These are phyloP conservation scores for Tetrahymena thermophila DNA, from an alignment of 73 alveolate species.

Conservation along the genomic window DNA sequence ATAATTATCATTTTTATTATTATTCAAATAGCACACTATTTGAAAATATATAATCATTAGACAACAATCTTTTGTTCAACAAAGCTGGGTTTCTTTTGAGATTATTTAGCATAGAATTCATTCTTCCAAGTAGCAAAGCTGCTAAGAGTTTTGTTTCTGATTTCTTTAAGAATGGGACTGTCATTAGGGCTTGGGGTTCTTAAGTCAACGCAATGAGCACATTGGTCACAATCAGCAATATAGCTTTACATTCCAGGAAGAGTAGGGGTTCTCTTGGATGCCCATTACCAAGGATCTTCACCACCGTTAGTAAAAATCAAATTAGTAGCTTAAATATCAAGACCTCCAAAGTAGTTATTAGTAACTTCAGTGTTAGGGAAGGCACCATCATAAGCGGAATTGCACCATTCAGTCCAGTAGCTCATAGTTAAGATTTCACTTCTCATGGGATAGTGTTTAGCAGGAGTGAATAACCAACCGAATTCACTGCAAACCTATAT, in stretches of 20 bases:
- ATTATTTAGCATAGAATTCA: not conserved
- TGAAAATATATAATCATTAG: too few relatives aligned
- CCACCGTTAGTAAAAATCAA: conserved; percentile 53
- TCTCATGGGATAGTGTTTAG: conserved; percentile 26
- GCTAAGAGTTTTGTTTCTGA: not conserved
- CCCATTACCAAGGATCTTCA: conserved; percentile 70
- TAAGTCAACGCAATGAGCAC: conserved; percentile 68
- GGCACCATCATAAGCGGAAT: conserved; percentile 30
- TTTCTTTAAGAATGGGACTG: not conserved
- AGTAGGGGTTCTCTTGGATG: conserved; percentile 16
- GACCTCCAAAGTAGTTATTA: conserved; percentile 51
- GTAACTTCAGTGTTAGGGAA: conserved; percentile 48
- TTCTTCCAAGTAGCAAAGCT: not conserved
- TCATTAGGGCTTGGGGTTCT: conserved; percentile 32
- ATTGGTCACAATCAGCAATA: conserved; percentile 42
- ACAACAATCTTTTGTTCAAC: not conserved
- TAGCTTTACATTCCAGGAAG: conserved; percentile 16
- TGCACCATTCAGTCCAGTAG: conserved; percentile 54
- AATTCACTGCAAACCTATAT: conserved; percentile 55
- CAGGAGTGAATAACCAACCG: conserved; percentile 62
- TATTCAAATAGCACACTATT: too few relatives aligned
- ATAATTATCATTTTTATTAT: too few relatives aligned
- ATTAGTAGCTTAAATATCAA: conserved; percentile 25
- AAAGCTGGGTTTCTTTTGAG: not conserved
- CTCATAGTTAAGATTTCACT: conserved; percentile 9